Evolutionary conservation across 192 early-diverging fungal species (phyloP).

Genomic region (Globomyces pollinis-pini): DNA sequence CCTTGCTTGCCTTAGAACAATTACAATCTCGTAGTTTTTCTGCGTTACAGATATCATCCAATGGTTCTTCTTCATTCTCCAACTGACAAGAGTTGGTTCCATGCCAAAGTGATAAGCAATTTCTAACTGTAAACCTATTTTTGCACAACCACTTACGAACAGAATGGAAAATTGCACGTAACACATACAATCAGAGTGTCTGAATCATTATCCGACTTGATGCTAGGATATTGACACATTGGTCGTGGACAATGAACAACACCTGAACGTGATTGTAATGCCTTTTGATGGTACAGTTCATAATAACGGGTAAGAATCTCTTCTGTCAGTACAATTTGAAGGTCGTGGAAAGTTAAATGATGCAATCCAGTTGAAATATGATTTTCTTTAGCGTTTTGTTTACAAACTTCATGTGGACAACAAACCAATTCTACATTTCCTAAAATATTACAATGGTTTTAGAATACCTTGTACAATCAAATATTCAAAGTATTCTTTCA

Average conservation of each 20-base stretch:
- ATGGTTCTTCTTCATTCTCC: no score
- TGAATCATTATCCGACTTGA: no score
- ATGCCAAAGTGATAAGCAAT: no score
- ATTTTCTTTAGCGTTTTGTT: background rate
- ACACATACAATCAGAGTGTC: no score
- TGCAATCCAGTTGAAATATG: background rate
- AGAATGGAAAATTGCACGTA: no score
- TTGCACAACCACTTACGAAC: no score
- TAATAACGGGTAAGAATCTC: background rate
- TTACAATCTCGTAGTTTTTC: no score
- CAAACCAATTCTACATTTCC: background rate
- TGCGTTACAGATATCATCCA: no score
- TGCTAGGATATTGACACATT: constrained; percentile 1
- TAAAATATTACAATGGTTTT: no score
- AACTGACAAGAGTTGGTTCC: no score
- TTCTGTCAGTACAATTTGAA: background rate
- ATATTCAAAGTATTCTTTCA: background rate
- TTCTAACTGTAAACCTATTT: no score
- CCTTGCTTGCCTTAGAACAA: no score
- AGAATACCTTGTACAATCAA: background rate
- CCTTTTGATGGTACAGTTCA: background rate
- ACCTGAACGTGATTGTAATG: background rate
- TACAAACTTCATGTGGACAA: constrained; percentile 1
- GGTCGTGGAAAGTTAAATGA: background rate
- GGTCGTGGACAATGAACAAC: background rate